Base-by-base conservation (phyloP, 495 filamentous ascomycete species). In the Bacidia rubella region DNA sequence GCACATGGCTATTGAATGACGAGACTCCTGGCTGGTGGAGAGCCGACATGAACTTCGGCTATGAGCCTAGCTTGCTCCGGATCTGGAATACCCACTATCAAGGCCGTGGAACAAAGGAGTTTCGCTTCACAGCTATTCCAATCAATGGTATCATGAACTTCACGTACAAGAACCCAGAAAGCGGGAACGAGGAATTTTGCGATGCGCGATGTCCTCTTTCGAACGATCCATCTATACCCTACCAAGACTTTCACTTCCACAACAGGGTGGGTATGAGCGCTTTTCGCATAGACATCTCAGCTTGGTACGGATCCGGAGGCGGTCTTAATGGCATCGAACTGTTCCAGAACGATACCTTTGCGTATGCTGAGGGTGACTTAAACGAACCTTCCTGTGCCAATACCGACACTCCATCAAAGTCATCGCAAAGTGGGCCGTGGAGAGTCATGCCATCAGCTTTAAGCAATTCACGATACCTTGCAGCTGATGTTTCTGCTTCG, bases 71-170 rank as follows among this genome's bases (percentile, higher is more conserved):
- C 19, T 95, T 88, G 62, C 64, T 98, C 32, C 79, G 89, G 20
- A 71, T 98, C 3, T 87, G 87, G 73, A 98, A 98, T 66, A 93
- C 93, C 10, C 82, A 87, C 55, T 73, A 81, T 47, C 80, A 88
- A 63, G 88, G 86, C 49, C 79, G 89, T 51, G 90, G 92, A 25
- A 96, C 92, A 7, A 81, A 84, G 65, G 79, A 78, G 15, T 98
- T 86, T 70, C 77, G 87, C 32, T 89, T 87, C 61, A 85, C 85
- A 25, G 81, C 85, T 19, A 66, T 88, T 26, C 87, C 88, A 3
- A 79, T 88, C 59, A 81, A 83, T 60, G 93, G 93, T 27, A 95
- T 97, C 62, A 87, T 97, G 85, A 96, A 97, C 65, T 75, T 98
- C 57, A 95, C 89, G 35, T 96, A 88, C 57, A 83, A 77, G 43